Evolutionary conservation across 805 yeast species (phyloP), one percentile per base, ranked within the genome.

Genomic region (Starmerella vitae): DNA sequence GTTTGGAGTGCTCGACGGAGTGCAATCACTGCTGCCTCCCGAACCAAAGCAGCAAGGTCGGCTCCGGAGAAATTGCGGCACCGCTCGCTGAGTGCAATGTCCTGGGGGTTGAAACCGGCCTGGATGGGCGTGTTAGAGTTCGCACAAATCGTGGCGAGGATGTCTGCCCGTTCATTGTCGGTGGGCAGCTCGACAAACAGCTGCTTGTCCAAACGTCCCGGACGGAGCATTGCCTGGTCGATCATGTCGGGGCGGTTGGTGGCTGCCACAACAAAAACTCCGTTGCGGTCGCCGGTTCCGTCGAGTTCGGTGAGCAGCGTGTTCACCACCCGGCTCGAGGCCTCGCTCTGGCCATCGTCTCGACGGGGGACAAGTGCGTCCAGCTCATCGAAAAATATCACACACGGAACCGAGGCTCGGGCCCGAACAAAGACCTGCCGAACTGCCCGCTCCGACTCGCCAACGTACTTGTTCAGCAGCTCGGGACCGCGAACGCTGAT

Each of bases 241-340:
- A 88, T 91, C 83, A 88, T 88, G 57, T 88, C 98, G 0, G 97
- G 97, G 57, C 98, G 71, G 53, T 88, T 88, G 0, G 98, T 88
- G 2, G 98, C 98, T 21, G 95, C 97, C 49, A 88, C 74, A 3
- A 88, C 97, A 58, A 80, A 91, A 2, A 88, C 83, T 2, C 97
- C 97, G 44, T 78, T 73, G 50, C 97, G 68, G 49, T 88, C 95
- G 50, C 84, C 86, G 41, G 88, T 67, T 1, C 98, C 98, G 61
- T 91, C 98, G 28, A 91, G 67, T 56, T 91, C 98, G 0, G 98
- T 91, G 49, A 91, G 71, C 26, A 91, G 63, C 0, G 98, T 91
- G 55, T 91, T 91, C 15, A 91, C 98, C 8, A 91, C 97, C 44
- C 98, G 68, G 0, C 94, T 78, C 25, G 93, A 78, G 2, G 93